Conservation (phyloP, 2,329 filamentous ascomycete genomes). For the Aspergillus ibericus region DNA sequence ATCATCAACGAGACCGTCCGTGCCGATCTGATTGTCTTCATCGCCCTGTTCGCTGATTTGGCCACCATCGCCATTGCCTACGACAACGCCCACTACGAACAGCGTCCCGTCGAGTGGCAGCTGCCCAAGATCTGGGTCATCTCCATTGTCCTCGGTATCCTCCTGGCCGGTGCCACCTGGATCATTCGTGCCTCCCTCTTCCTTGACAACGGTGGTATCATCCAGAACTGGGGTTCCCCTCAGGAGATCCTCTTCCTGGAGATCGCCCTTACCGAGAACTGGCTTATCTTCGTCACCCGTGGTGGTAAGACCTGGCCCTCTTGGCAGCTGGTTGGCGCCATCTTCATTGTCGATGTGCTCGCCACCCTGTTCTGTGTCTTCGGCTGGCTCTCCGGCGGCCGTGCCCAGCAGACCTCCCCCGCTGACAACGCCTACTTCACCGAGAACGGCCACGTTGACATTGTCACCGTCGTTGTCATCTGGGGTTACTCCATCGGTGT, state of each 20-base stretch:
- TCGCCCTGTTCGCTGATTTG: conserved; percentile 76
- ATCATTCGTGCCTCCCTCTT: conserved; percentile 70
- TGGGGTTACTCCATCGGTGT: conserved; percentile 56
- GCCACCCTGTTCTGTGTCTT: conserved; percentile 74
- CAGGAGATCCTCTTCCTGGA: conserved; percentile 85
- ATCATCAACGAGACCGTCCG: conserved; percentile 76
- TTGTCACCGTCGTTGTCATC: conserved; percentile 55
- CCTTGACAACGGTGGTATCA: conserved; percentile 68
- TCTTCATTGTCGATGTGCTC: conserved; percentile 69
- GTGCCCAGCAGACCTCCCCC: conserved; percentile 26
- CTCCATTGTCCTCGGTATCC: conserved; percentile 56
- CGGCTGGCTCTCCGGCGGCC: conserved; percentile 66
- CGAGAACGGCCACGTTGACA: conserved; percentile 56
- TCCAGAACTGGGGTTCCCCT: conserved; percentile 72
- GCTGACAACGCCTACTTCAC: conserved; percentile 33
- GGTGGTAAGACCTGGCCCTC: conserved; percentile 73
- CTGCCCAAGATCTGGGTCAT: conserved; percentile 80
- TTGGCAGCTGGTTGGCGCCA: conserved; percentile 71
- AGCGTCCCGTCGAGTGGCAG: conserved; percentile 76
- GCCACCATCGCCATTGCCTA: conserved; percentile 77
- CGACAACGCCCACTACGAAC: conserved; percentile 75
- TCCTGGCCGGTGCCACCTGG: conserved; percentile 72
- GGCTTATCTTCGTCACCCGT: conserved; percentile 96
- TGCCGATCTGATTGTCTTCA: conserved; percentile 73
- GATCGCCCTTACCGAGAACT: conserved; percentile 90